Conservation (phyloP, 2,329 filamentous ascomycete species). For the Zymoseptoria brevis region DNA sequence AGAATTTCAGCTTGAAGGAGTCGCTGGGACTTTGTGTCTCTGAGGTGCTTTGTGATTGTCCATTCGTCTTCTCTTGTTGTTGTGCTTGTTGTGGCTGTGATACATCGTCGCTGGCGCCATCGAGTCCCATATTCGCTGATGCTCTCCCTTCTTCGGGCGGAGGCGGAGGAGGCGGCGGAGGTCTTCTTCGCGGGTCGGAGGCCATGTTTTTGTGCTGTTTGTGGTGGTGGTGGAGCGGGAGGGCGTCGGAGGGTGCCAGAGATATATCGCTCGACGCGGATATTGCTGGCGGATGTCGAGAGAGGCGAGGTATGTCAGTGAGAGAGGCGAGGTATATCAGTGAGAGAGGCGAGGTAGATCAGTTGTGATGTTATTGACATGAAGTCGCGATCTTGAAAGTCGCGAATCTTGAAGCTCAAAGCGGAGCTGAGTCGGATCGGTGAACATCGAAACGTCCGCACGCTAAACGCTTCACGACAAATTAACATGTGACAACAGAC, state of each 20-base stretch:
- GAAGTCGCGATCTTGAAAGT: neutral
- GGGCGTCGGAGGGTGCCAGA: neutral
- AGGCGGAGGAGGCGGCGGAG: conserved; percentile 35
- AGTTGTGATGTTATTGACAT: neutral
- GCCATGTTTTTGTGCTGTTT: conserved; percentile 32
- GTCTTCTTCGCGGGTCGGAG: conserved; percentile 31
- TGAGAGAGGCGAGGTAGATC: no score
- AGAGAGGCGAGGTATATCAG: no score
- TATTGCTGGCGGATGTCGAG: no score
- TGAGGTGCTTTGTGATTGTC: conserved; percentile 32
- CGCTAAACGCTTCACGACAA: no score
- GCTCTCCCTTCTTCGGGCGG: conserved; percentile 39
- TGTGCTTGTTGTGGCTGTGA: conserved; percentile 12
- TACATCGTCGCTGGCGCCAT: conserved; percentile 10
- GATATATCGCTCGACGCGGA: no score
- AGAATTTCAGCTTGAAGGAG: conserved; percentile 89
- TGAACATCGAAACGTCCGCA: no score
- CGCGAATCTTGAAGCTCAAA: neutral
- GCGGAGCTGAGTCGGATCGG: neutral
- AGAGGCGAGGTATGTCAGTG: no score
- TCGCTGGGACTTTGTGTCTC: conserved; percentile 20
- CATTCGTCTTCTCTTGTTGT: conserved; percentile 16
- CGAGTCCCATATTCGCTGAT: conserved; percentile 19
- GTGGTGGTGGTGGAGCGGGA: conserved; percentile 19
- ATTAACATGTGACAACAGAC: no score